A percentile compares a stretch with the other conserved stretches of the same genome.
These are phyloP conservation scores for Alternaria rosae DNA, from an alignment of 2,329 filamentous ascomycete species.

Conservation along the genomic window DNA sequence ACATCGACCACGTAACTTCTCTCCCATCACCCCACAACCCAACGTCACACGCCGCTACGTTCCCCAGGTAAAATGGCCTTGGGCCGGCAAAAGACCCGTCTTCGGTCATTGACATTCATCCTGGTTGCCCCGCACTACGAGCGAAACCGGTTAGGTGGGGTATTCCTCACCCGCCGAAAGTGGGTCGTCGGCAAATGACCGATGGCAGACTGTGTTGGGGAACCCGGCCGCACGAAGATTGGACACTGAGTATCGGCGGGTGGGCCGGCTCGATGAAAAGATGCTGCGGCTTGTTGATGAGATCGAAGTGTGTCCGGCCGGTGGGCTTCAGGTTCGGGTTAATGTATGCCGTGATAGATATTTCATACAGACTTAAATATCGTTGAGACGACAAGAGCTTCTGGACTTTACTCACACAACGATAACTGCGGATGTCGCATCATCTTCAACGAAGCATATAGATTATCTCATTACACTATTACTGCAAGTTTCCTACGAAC, in stretches of 20 bases:
- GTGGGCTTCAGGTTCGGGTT: neutral
- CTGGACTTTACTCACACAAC: neutral
- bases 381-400: neutral
- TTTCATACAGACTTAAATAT: neutral
- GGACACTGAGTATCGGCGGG: neutral
- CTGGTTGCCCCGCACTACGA: conserved; percentile 29
- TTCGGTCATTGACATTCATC: conserved; percentile 21
- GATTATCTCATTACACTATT: conserved; percentile 21
- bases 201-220: conserved; percentile 14
- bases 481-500: conserved; percentile 6
- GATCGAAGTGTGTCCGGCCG: neutral
- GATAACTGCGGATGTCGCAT: neutral
- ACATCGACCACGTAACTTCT: neutral
- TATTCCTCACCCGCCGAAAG: conserved; percentile 20
- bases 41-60: neutral
- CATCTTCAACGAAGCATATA: neutral
- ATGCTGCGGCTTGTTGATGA: neutral
- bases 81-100: conserved; percentile 25
- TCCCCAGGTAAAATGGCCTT: conserved; percentile 1
- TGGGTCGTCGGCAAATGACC: conserved; percentile 28
- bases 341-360: neutral
- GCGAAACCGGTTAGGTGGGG: conserved; percentile 26
- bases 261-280: neutral
- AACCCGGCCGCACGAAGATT: conserved; percentile 9
- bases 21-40: conserved; percentile 7